phyloP scores from a whole-genome alignment of 1,284 basidiomycete species.

The Sanghuangporus sanghuang region DNA sequence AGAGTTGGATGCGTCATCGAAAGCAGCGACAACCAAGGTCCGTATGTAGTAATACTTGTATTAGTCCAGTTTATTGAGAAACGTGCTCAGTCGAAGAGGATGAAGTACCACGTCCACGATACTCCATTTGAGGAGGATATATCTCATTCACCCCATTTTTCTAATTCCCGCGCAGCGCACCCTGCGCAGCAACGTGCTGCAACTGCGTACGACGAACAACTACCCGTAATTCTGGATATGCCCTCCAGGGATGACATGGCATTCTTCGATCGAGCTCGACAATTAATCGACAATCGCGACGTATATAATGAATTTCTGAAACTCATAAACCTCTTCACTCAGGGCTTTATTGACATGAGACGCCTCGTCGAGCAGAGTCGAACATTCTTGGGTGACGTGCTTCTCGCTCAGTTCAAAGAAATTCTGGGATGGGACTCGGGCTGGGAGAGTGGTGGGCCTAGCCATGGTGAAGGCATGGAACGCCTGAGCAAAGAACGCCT shows the following conservation, averaged over 20 bases:
- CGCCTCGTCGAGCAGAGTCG: slow-evolving; percentile 69
- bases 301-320: slow-evolving; percentile 97
- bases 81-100: slow-evolving; percentile 16
- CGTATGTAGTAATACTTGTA: neutral
- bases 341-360: slow-evolving; percentile 87
- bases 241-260: slow-evolving; percentile 66
- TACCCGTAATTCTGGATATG: slow-evolving; percentile 30
- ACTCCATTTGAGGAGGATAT: slow-evolving; percentile 18
- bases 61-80: neutral
- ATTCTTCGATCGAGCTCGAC: slow-evolving; percentile 94
- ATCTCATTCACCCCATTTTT: slow-evolving; percentile 9
- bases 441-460: slow-evolving; percentile 52
- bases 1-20: neutral
- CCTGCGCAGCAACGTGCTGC: slow-evolving; percentile 22
- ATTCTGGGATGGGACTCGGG: slow-evolving; percentile 88
- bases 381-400: slow-evolving; percentile 65
- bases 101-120: slow-evolving; percentile 15
- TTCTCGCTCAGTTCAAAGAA: slow-evolving; percentile 81
- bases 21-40: slow-evolving; percentile 10
- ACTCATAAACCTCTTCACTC: slow-evolving; percentile 91
- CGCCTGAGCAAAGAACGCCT: slow-evolving; percentile 55
- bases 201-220: slow-evolving; percentile 26
- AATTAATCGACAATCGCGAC: slow-evolving; percentile 80
- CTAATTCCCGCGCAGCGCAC: slow-evolving; percentile 10
- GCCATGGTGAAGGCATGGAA: slow-evolving; percentile 35